Percentiles rank a stretch among this genome's conserved stretches.
phyloP scores from a whole-genome alignment of 2,329 filamentous ascomycete genomes.

The Sclerotinia minor region DNA sequence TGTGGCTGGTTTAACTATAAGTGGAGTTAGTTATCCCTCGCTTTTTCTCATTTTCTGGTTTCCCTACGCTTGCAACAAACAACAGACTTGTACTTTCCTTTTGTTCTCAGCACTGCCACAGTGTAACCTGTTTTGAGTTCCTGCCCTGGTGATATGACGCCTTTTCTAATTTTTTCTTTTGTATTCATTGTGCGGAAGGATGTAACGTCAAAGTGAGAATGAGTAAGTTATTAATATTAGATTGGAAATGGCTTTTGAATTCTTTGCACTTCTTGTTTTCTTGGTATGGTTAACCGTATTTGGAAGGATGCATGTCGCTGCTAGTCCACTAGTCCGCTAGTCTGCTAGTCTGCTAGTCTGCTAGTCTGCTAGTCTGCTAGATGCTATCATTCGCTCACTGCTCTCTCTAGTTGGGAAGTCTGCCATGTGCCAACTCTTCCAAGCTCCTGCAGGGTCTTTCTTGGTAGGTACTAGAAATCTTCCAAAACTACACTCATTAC shows the following conservation, averaged over 20 bases:
- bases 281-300: conserved; percentile 3
- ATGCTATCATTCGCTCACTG: conserved; percentile 5
- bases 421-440: conserved; percentile 22
- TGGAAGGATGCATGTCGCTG: background rate
- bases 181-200: background rate
- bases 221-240: background rate
- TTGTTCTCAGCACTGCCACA: conserved; percentile 8
- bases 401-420: background rate
- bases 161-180: background rate
- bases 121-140: conserved; percentile 12
- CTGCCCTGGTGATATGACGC: background rate
- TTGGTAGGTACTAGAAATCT: background rate
- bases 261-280: conserved; percentile 14
- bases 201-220: background rate
- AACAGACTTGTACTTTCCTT: background rate
- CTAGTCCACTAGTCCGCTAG: too few species aligned
- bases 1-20: conserved; percentile 5
- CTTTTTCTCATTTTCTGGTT: background rate
- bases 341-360: too few species aligned
- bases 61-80: background rate
- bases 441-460: conserved; percentile 2
- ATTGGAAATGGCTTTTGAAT: background rate
- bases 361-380: too few species aligned
- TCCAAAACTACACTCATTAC: background rate
- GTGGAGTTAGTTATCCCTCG: background rate